Conservation (phyloP, 129 eudicot species). For the Lactuca saligna region DNA sequence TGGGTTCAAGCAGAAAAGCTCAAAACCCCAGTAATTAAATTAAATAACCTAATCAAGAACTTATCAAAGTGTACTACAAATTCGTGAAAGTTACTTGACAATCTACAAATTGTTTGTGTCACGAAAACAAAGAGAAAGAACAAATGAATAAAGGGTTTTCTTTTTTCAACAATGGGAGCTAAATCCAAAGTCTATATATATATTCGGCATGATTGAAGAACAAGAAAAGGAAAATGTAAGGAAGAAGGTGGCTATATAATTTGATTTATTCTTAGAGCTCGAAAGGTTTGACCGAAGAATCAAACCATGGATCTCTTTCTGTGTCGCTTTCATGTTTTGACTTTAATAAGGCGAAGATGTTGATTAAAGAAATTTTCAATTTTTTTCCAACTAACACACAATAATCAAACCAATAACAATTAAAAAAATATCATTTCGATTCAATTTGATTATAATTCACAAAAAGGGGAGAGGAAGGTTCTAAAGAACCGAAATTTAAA, state of each 20-base stretch:
- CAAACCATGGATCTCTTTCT: conserved; percentile 27
- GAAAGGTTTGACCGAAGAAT: conserved; percentile 45
- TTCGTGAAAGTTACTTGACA: conserved; percentile 24
- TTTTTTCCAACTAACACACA: conserved; percentile 26
- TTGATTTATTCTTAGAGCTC: conserved; percentile 39
- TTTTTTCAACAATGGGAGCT: conserved; percentile 8
- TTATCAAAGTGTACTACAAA: conserved; percentile 23
- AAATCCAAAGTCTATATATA: conserved; percentile 18
- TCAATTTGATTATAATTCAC: conserved; percentile 28
- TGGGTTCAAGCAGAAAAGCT: conserved; percentile 34
- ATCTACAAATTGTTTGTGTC: background rate
- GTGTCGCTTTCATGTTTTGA: conserved; percentile 34
- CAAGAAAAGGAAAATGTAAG: conserved; percentile 33
- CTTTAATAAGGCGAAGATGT: conserved; percentile 31
- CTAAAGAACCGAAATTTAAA: conserved; percentile 15
- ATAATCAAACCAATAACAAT: conserved; percentile 20
- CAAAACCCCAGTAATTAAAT: conserved; percentile 37
- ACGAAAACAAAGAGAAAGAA: conserved; percentile 8
- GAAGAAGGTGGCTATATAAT: conserved; percentile 22
- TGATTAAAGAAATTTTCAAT: conserved; percentile 21
- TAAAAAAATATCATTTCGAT: conserved; percentile 11
- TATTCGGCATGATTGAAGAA: conserved; percentile 1
- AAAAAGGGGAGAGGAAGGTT: conserved; percentile 21
- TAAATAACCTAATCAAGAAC: conserved; percentile 13
- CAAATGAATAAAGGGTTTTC: conserved; percentile 17